Percentiles rank a stretch among this genome's conserved stretches.
Evolutionary conservation across 108 stramenopile species (phyloP).

Genomic region (Pseudonitzschia multiseries): DNA sequence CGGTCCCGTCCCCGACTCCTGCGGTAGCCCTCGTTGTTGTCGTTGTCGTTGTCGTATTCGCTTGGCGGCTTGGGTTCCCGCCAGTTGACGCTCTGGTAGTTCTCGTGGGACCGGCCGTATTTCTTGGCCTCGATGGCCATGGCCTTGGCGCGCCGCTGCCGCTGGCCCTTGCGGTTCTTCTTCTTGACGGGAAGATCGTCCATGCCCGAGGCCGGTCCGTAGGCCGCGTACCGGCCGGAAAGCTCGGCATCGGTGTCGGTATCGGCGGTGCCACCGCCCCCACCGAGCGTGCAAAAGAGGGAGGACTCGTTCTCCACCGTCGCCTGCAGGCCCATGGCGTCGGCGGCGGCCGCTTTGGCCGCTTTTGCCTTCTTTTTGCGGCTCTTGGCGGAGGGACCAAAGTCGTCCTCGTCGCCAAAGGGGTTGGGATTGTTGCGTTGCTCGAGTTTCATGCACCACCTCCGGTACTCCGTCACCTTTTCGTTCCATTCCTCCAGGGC

Average conservation of each 20-base stretch:
- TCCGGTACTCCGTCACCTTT: conserved; percentile 68
- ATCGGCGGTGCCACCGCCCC: no score
- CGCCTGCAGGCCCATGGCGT: not conserved
- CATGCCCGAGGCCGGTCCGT: conserved; percentile 34
- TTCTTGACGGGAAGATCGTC: conserved; percentile 23
- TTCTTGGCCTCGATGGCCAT: conserved; percentile 70
- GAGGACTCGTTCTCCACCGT: conserved; percentile 14
- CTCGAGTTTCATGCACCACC: conserved; percentile 47
- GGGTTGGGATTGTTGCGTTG: conserved; percentile 10
- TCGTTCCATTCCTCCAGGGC: conserved; percentile 66
- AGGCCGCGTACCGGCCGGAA: conserved; percentile 1
- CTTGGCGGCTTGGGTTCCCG: conserved; percentile 57
- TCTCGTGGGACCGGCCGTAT: conserved; percentile 43
- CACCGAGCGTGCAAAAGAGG: conserved; percentile 25
- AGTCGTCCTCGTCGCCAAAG: not conserved
- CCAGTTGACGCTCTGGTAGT: conserved; percentile 63
- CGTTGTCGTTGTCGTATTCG: conserved; percentile 17
- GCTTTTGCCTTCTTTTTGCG: conserved; percentile 29
- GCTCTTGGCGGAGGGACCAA: no score
- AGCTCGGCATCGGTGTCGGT: not conserved
- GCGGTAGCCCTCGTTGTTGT: conserved; percentile 4
- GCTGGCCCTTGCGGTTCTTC: conserved; percentile 84
- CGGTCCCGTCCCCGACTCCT: conserved; percentile 5
- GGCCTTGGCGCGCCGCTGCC: conserved; percentile 76
- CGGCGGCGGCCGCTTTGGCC: conserved; percentile 6